Evolutionary conservation across 225 moss, liverwort and hornwort species (phyloP).

Genomic region (Lunularia cruciata): DNA sequence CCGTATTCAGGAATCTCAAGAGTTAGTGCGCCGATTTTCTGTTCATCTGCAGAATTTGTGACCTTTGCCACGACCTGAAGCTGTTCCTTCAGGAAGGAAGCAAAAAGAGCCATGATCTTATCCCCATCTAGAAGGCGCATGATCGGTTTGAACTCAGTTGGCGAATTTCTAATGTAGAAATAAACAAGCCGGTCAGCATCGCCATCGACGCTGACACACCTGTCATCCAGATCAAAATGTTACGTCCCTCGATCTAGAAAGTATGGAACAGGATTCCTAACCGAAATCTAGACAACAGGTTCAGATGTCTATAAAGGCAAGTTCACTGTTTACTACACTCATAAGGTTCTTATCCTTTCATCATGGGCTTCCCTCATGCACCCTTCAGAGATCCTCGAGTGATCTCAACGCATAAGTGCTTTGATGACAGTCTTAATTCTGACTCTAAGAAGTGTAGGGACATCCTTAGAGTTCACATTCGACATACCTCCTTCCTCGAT

Average conservation of each 20-base stretch:
- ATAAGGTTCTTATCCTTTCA: too few species aligned
- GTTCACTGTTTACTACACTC: too few species aligned
- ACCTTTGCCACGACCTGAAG: constrained; percentile 48
- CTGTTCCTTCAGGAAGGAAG: constrained; percentile 76
- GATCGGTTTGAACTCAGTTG: constrained; percentile 20
- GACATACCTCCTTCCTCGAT: constrained; percentile 55
- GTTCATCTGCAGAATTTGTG: constrained; percentile 21
- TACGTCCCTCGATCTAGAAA: background rate
- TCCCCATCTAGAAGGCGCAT: constrained; percentile 87
- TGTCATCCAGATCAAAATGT: constrained; percentile 24
- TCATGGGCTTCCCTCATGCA: too few species aligned
- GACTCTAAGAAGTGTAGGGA: too few species aligned
- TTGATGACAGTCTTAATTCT: too few species aligned
- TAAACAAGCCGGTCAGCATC: constrained; percentile 98
- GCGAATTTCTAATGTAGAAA: constrained; percentile 56
- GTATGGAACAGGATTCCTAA: too few species aligned
- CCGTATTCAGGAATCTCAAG: constrained; percentile 61
- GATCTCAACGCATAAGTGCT: too few species aligned
- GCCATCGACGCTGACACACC: constrained; percentile 93
- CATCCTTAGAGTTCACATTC: background rate
- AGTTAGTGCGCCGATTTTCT: constrained; percentile 4
- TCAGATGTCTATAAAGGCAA: too few species aligned
- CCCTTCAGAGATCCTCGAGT: too few species aligned
- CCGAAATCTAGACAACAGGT: too few species aligned
- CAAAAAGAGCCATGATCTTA: constrained; percentile 83